A percentile compares a stretch with the other conserved stretches of the same genome.
Evolutionary conservation across 225 moss, liverwort and hornwort species (phyloP).

Genomic region (Takakia lepidozioides): DNA sequence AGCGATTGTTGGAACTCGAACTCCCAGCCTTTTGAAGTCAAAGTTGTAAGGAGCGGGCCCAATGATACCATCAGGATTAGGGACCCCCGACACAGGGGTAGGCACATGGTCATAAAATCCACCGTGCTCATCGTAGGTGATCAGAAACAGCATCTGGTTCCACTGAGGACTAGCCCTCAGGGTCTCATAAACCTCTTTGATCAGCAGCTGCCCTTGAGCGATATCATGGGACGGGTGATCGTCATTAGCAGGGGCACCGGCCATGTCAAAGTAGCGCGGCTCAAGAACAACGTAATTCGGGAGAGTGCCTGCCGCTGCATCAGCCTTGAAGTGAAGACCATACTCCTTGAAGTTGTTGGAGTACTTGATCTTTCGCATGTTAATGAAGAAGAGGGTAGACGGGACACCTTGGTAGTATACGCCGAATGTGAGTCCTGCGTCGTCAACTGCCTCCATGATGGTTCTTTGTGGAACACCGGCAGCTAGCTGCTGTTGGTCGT

Average conservation of each 20-base stretch:
- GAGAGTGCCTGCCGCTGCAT: constrained; percentile 57
- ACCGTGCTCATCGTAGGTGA: constrained; percentile 77
- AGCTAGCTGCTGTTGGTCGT: constrained; percentile 30
- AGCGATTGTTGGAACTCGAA: constrained; percentile 59
- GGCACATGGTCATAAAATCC: constrained; percentile 72
- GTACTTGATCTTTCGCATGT: constrained; percentile 56
- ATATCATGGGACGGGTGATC: constrained; percentile 88
- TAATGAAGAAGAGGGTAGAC: constrained; percentile 54
- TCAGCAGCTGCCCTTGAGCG: constrained; percentile 53
- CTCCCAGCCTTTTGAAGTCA: constrained; percentile 59
- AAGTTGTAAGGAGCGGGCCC: constrained; percentile 48
- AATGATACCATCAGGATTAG: constrained; percentile 44
- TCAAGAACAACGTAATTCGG: constrained; percentile 88
- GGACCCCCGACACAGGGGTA: constrained; percentile 43
- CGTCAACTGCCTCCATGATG: constrained; percentile 66
- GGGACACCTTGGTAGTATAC: constrained; percentile 88
- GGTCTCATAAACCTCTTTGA: constrained; percentile 66
- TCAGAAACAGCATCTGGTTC: constrained; percentile 49
- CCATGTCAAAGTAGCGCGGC: constrained; percentile 66
- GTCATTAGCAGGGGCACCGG: constrained; percentile 65
- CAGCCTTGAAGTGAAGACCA: constrained; percentile 28
- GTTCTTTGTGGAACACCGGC: constrained; percentile 78
- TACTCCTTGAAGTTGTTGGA: constrained; percentile 49
- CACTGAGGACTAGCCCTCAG: constrained; percentile 80
- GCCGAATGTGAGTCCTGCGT: constrained; percentile 61